These are phyloP conservation scores for Aspergillus caelatus DNA, from an alignment of 2,329 filamentous ascomycete species.

Conservation along the genomic window DNA sequence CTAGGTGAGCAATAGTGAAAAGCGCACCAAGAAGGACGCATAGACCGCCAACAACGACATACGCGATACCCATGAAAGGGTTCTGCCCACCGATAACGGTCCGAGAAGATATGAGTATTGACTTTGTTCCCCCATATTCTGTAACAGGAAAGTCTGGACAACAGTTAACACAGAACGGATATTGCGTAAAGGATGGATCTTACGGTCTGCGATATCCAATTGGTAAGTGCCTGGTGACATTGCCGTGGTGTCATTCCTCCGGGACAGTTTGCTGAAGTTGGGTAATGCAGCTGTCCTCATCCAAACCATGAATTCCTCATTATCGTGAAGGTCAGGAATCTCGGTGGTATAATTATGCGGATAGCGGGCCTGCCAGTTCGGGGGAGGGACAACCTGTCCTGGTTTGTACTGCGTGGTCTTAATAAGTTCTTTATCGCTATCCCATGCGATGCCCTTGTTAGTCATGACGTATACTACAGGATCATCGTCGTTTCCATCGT, in stretches of 20 bases:
- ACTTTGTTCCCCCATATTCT: conserved; percentile 83
- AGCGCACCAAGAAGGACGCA: conserved; percentile 86
- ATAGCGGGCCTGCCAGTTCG: conserved; percentile 78
- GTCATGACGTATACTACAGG: conserved; percentile 71
- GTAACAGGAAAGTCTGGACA: conserved; percentile 75
- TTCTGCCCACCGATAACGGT: conserved; percentile 96
- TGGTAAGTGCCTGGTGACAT: conserved; percentile 75
- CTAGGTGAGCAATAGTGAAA: conserved; percentile 87
- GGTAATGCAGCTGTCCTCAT: conserved; percentile 96
- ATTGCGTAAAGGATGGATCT: conserved; percentile 40
- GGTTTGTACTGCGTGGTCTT: conserved; percentile 67
- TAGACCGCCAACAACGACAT: conserved; percentile 88
- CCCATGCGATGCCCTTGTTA: conserved; percentile 80
- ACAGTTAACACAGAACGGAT: conserved; percentile 16
- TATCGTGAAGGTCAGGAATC: conserved; percentile 71
- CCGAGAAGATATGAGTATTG: conserved; percentile 82
- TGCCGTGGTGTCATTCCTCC: conserved; percentile 71
- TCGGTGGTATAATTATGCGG: conserved; percentile 69
- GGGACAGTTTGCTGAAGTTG: conserved; percentile 89
- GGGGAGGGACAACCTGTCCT: conserved; percentile 73
- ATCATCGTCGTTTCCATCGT: conserved; percentile 54
- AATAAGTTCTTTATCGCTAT: conserved; percentile 79
- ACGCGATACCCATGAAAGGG: conserved; percentile 93
- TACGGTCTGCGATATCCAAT: conserved; percentile 77
- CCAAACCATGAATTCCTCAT: conserved; percentile 95